These are phyloP conservation scores for Telopea speciosissima DNA, from an alignment of 177 flowering plant genomes.

Conservation along the genomic window DNA sequence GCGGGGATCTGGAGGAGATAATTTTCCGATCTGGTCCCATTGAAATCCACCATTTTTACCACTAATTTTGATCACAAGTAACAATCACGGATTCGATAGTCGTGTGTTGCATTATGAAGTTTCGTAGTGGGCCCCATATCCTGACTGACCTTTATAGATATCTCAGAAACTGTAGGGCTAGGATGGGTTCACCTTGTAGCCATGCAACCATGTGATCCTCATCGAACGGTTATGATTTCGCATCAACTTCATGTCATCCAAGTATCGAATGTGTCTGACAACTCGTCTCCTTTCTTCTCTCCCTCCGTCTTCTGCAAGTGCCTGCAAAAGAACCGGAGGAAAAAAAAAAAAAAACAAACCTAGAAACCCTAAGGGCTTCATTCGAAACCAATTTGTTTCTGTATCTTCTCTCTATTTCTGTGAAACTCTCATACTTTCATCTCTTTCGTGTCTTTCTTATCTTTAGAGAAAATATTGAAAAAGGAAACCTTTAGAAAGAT, in stretches of 20 bases:
- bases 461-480: background rate
- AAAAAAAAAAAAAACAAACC: background rate
- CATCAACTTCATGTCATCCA: conserved; percentile 14
- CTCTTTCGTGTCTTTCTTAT: background rate
- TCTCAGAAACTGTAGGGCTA: background rate
- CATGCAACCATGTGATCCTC: conserved; percentile 7
- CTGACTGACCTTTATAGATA: background rate
- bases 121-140: background rate
- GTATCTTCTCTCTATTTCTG: background rate
- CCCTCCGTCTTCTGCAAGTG: conserved; percentile 12
- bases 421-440: background rate
- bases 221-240: conserved; percentile 10
- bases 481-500: background rate
- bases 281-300: conserved; percentile 5
- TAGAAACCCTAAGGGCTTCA: conserved; percentile 1
- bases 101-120: background rate
- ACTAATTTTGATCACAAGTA: too few relatives aligned
- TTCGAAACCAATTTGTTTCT: background rate
- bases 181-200: background rate
- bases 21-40: too few relatives aligned
- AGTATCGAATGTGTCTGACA: conserved; percentile 4
- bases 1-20: too few relatives aligned
- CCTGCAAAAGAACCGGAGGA: background rate
- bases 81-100: background rate
- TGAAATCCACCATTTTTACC: too few relatives aligned